phyloP scores from a whole-genome alignment of 805 yeast species.

The Ogataea zsoltii region DNA sequence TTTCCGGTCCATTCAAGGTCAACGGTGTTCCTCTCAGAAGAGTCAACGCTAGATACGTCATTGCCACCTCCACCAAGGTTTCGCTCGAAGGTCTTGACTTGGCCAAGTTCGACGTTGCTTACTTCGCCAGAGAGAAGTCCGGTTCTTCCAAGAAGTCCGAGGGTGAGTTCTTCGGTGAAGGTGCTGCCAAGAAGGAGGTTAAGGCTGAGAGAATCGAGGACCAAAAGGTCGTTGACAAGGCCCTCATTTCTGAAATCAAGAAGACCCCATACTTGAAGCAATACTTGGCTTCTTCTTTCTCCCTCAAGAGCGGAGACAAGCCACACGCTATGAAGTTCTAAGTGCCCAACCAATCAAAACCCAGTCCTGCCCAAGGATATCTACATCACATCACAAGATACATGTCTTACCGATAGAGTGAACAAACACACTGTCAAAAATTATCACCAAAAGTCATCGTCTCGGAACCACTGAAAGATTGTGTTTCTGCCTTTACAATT shows the following conservation, averaged over 20 bases:
- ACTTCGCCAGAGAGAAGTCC: conserved; percentile 95
- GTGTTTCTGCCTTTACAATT: too few species aligned
- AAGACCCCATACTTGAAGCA: conserved; percentile 97
- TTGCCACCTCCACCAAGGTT: conserved; percentile 95
- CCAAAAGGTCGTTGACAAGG: conserved; percentile 94
- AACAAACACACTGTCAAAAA: background rate
- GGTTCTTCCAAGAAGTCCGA: conserved; percentile 83
- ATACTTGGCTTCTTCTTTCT: conserved; percentile 93
- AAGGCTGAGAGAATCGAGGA: conserved; percentile 95
- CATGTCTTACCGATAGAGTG: background rate
- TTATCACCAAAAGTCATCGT: background rate
- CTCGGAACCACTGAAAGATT: too few species aligned
- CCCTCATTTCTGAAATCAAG: conserved; percentile 90
- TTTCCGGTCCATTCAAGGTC: conserved; percentile 98
- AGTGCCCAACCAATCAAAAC: conserved; percentile 28
- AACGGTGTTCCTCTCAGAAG: conserved; percentile 99
- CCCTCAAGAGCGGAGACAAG: conserved; percentile 96
- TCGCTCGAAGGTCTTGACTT: conserved; percentile 77
- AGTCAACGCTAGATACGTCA: conserved; percentile 98
- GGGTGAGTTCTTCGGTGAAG: conserved; percentile 86
- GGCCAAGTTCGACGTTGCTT: conserved; percentile 87
- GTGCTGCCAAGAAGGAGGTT: conserved; percentile 83
- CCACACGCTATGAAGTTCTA: conserved; percentile 98
- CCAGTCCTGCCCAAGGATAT: conserved; percentile 6
- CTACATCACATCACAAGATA: conserved; percentile 7